Evolutionary conservation across 2,329 filamentous ascomycete genomes (phyloP).

Genomic region (Apiospora arundinis): DNA sequence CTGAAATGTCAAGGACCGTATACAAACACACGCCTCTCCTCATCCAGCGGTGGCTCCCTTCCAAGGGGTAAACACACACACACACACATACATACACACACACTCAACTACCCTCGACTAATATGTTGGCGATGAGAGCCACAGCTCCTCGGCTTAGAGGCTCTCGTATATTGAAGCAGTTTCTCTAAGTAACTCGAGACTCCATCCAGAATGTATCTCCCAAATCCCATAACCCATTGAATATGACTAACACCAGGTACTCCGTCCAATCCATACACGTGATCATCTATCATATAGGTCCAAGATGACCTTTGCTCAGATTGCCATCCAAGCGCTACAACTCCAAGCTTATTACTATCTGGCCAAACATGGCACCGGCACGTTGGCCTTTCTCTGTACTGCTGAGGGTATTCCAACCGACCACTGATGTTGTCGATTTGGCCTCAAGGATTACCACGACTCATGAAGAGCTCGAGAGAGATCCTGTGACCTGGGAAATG

Average conservation of each 20-base stretch:
- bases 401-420: neutral
- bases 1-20: no score
- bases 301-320: neutral
- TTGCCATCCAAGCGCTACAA: neutral
- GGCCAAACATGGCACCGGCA: neutral
- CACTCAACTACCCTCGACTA: neutral
- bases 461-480: neutral
- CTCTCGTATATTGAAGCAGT: neutral
- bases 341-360: neutral
- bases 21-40: neutral
- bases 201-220: neutral
- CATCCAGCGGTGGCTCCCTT: neutral
- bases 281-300: slow-evolving; percentile 17
- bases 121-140: neutral
- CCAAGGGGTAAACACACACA: neutral
- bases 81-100: no score
- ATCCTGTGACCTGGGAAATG: neutral
- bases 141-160: neutral
- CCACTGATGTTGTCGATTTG: neutral
- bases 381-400: neutral
- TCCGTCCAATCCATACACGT: neutral
- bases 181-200: neutral
- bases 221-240: neutral
- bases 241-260: neutral
- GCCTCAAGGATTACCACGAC: neutral